A percentile compares a stretch with the other conserved stretches of the same genome.
Evolutionary conservation across 768 basidiomycete genomes (phyloP).

Genomic region (Trametes coccinea): DNA sequence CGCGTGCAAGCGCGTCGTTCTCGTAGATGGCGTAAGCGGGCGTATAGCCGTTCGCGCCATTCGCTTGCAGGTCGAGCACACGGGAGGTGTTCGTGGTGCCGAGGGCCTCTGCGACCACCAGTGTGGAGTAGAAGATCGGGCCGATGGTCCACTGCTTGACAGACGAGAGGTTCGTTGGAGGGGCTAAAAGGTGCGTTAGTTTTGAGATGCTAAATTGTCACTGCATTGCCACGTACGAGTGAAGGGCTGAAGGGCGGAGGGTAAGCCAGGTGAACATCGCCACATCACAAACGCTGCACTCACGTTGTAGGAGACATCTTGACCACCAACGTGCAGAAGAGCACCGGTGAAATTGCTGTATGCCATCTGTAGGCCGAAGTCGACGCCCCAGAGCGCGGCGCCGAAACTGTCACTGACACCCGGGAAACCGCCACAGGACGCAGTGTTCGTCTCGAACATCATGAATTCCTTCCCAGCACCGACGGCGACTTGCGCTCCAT

Average conservation of each 20-base stretch:
- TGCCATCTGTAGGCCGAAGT: constrained; percentile 52
- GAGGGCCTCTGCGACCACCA: constrained; percentile 47
- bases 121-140: constrained; percentile 47
- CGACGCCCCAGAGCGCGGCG: constrained; percentile 50
- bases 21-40: constrained; percentile 54
- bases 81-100: constrained; percentile 43
- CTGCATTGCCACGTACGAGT: constrained; percentile 34
- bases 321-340: constrained; percentile 49
- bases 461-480: constrained; percentile 41
- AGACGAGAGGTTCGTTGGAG: constrained; percentile 43
- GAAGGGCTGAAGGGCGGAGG: constrained; percentile 40
- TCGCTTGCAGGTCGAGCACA: constrained; percentile 42
- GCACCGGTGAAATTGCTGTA: constrained; percentile 47
- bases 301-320: constrained; percentile 54
- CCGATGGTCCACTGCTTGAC: constrained; percentile 47
- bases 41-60: constrained; percentile 36
- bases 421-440: constrained; percentile 53
- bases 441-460: constrained; percentile 58
- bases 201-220: background rate
- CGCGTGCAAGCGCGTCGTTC: constrained; percentile 40
- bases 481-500: constrained; percentile 35
- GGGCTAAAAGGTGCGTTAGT: constrained; percentile 32
- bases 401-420: constrained; percentile 53
- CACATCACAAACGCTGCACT: too few relatives aligned
- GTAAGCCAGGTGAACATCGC: too few relatives aligned